phyloP scores from a whole-genome alignment of 2,329 filamentous ascomycete species.

The Fonsecaea multimorphosa region DNA sequence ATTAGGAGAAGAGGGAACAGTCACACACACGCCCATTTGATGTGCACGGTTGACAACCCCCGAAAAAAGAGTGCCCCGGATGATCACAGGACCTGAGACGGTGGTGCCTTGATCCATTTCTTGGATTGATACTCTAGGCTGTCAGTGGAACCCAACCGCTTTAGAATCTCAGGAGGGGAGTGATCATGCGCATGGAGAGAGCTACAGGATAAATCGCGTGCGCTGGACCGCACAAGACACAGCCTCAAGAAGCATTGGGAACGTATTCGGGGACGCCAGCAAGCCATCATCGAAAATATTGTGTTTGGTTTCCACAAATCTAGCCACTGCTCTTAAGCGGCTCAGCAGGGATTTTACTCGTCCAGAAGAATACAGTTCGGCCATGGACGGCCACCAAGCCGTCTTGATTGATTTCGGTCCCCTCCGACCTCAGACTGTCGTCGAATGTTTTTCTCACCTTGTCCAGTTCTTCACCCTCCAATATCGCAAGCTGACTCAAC shows the following conservation, averaged over 20 bases:
- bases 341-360: conserved; percentile 43
- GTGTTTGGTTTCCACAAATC: conserved; percentile 12
- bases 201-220: not conserved
- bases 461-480: conserved; percentile 59
- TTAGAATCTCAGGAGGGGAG: not conserved
- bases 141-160: not conserved
- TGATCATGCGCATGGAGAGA: not conserved
- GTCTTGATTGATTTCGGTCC: conserved; percentile 64
- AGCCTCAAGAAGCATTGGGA: not conserved
- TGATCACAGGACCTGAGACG: not conserved
- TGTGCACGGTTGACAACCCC: not conserved
- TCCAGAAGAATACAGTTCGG: conserved; percentile 68
- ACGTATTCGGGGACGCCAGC: not conserved
- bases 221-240: not conserved
- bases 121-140: not conserved
- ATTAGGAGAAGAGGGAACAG: not conserved
- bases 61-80: not conserved
- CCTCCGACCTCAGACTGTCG: conserved; percentile 58
- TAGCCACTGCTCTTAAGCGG: conserved; percentile 36
- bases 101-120: not conserved
- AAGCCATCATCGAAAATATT: not conserved
- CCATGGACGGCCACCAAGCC: conserved; percentile 71
- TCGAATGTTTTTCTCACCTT: conserved; percentile 60
- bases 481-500: conserved; percentile 69
- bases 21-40: not conserved